Percentiles rank a stretch among this genome's conserved stretches.
Evolutionary conservation across 805 yeast species (phyloP).

Genomic region (Ogataea pilisensis): DNA sequence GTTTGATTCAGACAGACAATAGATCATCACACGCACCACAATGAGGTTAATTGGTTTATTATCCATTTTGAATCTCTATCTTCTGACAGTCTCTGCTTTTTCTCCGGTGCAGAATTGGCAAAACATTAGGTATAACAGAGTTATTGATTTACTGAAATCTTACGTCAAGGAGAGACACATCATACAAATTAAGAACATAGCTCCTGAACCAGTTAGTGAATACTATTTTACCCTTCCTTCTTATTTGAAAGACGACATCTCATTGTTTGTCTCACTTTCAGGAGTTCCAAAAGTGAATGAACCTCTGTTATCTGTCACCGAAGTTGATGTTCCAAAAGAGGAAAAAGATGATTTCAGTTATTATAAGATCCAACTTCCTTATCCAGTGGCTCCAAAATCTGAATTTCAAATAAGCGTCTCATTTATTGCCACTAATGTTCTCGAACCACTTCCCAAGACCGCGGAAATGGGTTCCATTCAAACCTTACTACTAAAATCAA

Average conservation of each 20-base stretch:
- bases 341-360: constrained; percentile 28
- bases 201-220: constrained; percentile 43
- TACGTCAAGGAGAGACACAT: constrained; percentile 59
- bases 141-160: constrained; percentile 60
- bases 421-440: constrained; percentile 41
- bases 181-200: constrained; percentile 59
- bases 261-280: constrained; percentile 24
- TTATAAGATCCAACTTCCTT: constrained; percentile 52
- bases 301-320: constrained; percentile 19
- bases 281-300: constrained; percentile 15
- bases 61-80: constrained; percentile 2
- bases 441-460: constrained; percentile 61
- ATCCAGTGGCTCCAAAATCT: constrained; percentile 64
- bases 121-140: constrained; percentile 52
- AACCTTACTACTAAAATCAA: constrained; percentile 47
- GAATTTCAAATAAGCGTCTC: constrained; percentile 45
- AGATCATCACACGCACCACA: too few relatives aligned
- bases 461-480: constrained; percentile 61
- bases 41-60: constrained; percentile 6
- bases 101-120: constrained; percentile 39
- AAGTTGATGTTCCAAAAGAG: constrained; percentile 10
- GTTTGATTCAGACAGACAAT: too few relatives aligned
- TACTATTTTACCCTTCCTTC: constrained; percentile 61
- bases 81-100: constrained; percentile 12
- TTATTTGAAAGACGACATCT: constrained; percentile 26